Evolutionary conservation across 163 green algal genomes (phyloP), one percentile per base, ranked within the genome.

Genomic region (Scenedesmus sp.): DNA sequence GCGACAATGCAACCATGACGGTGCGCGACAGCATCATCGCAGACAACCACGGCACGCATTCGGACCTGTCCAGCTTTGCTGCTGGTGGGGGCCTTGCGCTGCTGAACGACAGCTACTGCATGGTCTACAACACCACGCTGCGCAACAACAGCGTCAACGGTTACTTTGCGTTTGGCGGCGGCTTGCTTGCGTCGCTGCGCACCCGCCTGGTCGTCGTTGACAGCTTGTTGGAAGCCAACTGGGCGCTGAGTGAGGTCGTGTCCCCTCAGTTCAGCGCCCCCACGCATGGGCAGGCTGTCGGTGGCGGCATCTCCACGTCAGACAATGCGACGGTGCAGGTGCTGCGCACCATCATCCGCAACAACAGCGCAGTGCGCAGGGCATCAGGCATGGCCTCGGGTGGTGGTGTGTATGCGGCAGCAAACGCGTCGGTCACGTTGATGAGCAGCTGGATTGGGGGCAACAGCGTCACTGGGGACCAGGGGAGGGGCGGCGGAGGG

Each of bases 251-350:
- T 76, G 65, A 76, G 9, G 65, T 76, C 20, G 65, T 76, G 6
- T 76, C 65, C 1, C 65, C 65, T 6, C 65, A 76, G 65, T 76
- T 76, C 65, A 76, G 65, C 40, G 65, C 65, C 3, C 65, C 65
- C 0, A 76, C 65, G 7, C 65, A 76, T 18, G 65, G 65, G 6
- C 65, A 76, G 65, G 65, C 65, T 76, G 65, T 76, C 18, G 65
- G 65, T 2, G 65, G 65, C 7, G 65, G 65, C 65, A 76, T 76
- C 24, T 76, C 65, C 30, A 76, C 65, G 6, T 76, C 65, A 40
- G 65, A 76, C 65, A 76, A 76, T 76, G 65, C 65, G 3, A 76
- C 65, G 7, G 65, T 76, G 65, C 65, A 76, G 40, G 65, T 76
- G 30, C 30, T 76, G 65, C 65, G 65, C 65, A 76, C 65, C 30